Base-by-base conservation (phyloP, 345 rosid genomes). In the Murraya paniculata region DNA sequence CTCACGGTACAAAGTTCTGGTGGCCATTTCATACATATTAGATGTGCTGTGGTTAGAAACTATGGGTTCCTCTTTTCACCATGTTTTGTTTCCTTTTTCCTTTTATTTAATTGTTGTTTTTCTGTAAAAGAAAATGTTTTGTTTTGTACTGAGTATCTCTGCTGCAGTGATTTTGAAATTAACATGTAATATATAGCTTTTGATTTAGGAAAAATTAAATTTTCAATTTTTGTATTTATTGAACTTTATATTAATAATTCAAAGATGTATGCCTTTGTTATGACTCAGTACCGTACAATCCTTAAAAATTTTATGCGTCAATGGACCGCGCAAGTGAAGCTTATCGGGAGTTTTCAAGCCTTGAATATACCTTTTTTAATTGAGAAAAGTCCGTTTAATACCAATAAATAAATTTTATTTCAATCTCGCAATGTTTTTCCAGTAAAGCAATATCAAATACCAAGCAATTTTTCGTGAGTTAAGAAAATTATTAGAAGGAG, bases 21-120 rank as follows among this genome's bases (percentile, higher is more conserved):
- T 67, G 36, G 72, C 77, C 45, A 18, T 72, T 65, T 72, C 41
- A 24, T 45, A 31, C 45, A 28, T 33, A 48, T 31, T 65, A 67
- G 76, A 76, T 68, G 69, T 69, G 67, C 25, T 33, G 14, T 25
- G 24, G 39, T 69, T 67, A 27, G 67, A 38, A 57, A 57, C 25
- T 39, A n/a, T 56, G 56, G 53, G 55, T 28, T 21, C 55, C 56
- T 60, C 64, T 16, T 38, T n/a, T 18, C 41, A 19, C 19, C n/a
- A 9, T 66, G 45, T 7, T 45, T 27, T 60, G 21, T 30, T 74
- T 18, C 27, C 9, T 11, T 31, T 8, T 31, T 33, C 21, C 4
- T 8, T 21, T 21, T 45, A 13, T 45, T 45, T 45, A 45, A 45
- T 33, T 7, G 7, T 6, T 19, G 25, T 13, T 5, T 48, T 25